Base-by-base conservation (phyloP, 2,329 filamentous ascomycete genomes). In the Pseudocercospora fuligena region DNA sequence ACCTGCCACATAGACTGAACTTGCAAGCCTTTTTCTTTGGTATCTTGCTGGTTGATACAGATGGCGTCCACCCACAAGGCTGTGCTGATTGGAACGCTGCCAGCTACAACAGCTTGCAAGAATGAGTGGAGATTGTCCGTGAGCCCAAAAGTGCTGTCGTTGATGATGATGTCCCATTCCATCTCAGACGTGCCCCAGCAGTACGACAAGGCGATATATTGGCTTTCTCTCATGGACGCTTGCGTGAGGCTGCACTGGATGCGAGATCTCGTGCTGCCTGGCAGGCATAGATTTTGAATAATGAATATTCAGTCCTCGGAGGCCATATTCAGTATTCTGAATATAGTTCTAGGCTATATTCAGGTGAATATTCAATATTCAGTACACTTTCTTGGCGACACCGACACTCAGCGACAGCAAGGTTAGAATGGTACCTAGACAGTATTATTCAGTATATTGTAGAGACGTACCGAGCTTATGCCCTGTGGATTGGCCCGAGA, bases 21-120 rank as follows among this genome's bases (percentile, higher is more conserved):
- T 33, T 67, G 61, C 8, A 33, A n/a, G 27, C 33, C 31, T 4
- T 63, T 59, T 23, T 67, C 65, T 14, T 25, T n/a, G 1, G 23
- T 7, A 29, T 65, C 62, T 1, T 23, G 1, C 58, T 67, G 65
- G 27, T 67, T 65, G 57, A 67, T 67, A 33, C 65, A 64, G 23
- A 64, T 53, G 2, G 61, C 56, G n/a, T 67, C 65, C 5, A 58
- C 31, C 65, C 65, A 67, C 9, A 33, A 16, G 16, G 54, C 29
- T 21, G 54, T 23, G 43, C 21, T 5, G 16, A 47, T n/a, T 11
- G 43, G 1, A 21, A 47, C 43, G 3, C n/a, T 7, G 16, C 43
- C 43, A 12, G 7, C 43, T 21, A 21, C 43, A n/a, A 21, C 43
- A 21, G 43, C 43, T 23, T 23, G 16, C 43, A 47, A 47, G 43